These are phyloP conservation scores for Dillenia turbinata DNA, from an alignment of 164 flowering plant species.

Conservation along the genomic window DNA sequence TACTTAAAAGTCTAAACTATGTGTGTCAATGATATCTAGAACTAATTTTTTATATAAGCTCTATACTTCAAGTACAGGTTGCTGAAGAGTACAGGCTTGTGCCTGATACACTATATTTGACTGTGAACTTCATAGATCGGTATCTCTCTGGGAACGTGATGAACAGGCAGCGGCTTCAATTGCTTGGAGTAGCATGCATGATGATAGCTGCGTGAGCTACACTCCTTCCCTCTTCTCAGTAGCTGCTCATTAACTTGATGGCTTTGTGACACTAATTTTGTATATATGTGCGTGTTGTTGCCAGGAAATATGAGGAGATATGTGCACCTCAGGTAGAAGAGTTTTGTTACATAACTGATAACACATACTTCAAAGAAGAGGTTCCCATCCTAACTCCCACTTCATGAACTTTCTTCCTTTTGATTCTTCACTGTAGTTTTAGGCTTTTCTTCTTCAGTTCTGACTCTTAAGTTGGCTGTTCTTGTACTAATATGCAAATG, in stretches of 20 bases:
- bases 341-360: slow-evolving; percentile 94
- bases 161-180: slow-evolving; percentile 74
- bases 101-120: slow-evolving; percentile 87
- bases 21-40: too few relatives aligned
- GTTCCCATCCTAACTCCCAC: slow-evolving; percentile 22
- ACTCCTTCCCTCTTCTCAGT: background rate
- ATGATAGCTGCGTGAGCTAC: slow-evolving; percentile 93
- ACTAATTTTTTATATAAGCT: too few relatives aligned
- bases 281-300: background rate
- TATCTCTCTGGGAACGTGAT: slow-evolving; percentile 85
- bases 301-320: slow-evolving; percentile 95
- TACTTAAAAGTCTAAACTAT: too few relatives aligned
- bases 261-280: background rate
- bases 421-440: background rate
- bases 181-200: slow-evolving; percentile 98
- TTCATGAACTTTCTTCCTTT: background rate
- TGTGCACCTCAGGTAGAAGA: slow-evolving; percentile 99
- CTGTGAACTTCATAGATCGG: slow-evolving; percentile 89
- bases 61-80: slow-evolving; percentile 42
- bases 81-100: slow-evolving; percentile 96
- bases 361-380: slow-evolving; percentile 94
- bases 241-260: background rate
- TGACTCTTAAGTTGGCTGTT: background rate
- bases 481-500: background rate
- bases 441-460: background rate